Evolutionary conservation across 176 grass and related monocot species (phyloP), one percentile per base, ranked within the genome.

Genomic region (Eremochloa ophiuroides): DNA sequence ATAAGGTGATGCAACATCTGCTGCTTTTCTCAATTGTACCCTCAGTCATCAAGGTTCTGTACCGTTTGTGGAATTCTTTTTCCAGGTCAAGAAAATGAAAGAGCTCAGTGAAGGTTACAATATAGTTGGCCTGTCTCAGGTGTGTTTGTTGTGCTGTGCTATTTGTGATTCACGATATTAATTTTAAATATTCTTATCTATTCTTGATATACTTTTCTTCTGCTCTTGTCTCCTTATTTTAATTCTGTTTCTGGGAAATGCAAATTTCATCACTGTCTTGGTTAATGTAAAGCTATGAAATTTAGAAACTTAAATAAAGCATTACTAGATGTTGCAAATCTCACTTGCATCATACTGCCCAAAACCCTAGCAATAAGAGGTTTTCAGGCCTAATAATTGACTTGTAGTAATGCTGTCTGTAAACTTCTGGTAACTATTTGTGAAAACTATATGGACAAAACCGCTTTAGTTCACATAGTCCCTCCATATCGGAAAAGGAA

Each of bases 121-220:
- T 75, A 93, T 98, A 50, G 48, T 98, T 78, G 95, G 92, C 59
- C 90, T 98, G 69, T 98, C 95, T 64, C 95, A 94, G 95, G 95
- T 98, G 65, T 23, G 75, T 73, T 87, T 62, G 30, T 82, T 17
- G 51, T 84, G 30, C 50, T 83, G 39, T 69, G 55, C 43, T 76
- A 50, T 85, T 76, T 75, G 37, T 55, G 29, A 46, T 37, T 62
- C 62, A 62, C 68, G 41, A 7, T 61, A 41, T 48, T 29, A 75
- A 40, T 30, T 73, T 65, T 10, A 48, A 16, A 47, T 68, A 8
- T 68, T 74, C 12, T 28, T 29, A 23, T 62, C 11, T 70, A 9
- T 39, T 70, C 15, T 75, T 34, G 47, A 7, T 27, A 17, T 74
- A 10, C 22, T 61, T 62, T 12, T 85, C 43, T 62, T 8, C 20